Percentiles rank a stretch among this genome's conserved stretches.
These are phyloP conservation scores for Kandelia obovata DNA, from an alignment of 345 rosid species.

Conservation along the genomic window DNA sequence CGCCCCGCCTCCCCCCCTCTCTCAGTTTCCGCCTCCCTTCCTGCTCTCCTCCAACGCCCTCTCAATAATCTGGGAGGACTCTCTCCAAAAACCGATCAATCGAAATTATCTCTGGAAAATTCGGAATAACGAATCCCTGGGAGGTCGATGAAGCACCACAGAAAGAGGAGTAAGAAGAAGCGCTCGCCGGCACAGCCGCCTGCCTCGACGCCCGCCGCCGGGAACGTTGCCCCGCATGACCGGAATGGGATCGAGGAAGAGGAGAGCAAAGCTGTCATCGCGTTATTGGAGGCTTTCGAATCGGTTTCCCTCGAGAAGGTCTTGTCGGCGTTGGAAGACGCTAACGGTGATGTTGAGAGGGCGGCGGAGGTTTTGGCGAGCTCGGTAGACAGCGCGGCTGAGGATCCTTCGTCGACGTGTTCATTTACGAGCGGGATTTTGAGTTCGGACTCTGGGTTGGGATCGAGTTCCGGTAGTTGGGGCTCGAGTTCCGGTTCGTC, in stretches of 20 bases:
- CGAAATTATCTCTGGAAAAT: neutral
- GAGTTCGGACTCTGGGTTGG: conserved; percentile 42
- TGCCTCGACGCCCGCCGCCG: conserved; percentile 10
- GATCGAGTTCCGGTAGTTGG: conserved; percentile 22
- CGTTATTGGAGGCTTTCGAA: conserved; percentile 51
- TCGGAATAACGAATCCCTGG: neutral
- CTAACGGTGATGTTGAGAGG: conserved; percentile 43
- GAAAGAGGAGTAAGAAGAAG: conserved; percentile 45
- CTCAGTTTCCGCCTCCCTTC: no score
- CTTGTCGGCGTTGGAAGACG: conserved; percentile 37
- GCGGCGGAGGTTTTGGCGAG: conserved; percentile 43
- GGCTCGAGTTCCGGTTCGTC: conserved; percentile 37
- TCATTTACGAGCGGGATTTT: conserved; percentile 44
- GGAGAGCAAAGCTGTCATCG: conserved; percentile 8
- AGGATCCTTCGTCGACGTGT: conserved; percentile 41
- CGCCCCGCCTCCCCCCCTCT: no score
- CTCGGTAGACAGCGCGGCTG: conserved; percentile 28
- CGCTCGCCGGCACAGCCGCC: conserved; percentile 10
- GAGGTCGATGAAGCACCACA: conserved; percentile 42
- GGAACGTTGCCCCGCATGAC: conserved; percentile 11
- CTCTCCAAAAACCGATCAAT: neutral
- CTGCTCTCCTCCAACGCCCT: neutral
- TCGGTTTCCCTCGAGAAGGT: conserved; percentile 56
- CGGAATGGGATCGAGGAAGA: neutral
- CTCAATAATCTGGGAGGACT: conserved; percentile 21